Evolutionary conservation across 2,329 filamentous ascomycete species (phyloP).

Genomic region (Fonsecaea multimorphosa): DNA sequence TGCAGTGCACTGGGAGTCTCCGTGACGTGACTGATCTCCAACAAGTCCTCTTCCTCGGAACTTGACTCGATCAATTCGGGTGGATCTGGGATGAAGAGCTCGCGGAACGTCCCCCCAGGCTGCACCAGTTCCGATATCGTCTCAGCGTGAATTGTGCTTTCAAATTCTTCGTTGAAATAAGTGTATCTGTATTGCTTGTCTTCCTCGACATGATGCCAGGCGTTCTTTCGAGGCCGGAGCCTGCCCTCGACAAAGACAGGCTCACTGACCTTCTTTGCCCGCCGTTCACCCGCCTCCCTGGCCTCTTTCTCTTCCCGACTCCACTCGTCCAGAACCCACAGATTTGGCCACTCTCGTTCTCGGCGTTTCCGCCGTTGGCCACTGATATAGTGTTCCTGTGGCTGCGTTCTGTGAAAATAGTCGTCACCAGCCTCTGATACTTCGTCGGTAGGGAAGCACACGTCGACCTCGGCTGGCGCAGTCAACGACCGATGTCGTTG

Average conservation of each 20-base stretch:
- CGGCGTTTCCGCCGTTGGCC: slow-evolving; percentile 62
- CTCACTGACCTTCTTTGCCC: slow-evolving; percentile 87
- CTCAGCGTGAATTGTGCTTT: slow-evolving; percentile 94
- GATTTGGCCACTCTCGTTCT: slow-evolving; percentile 81
- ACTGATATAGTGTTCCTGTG: slow-evolving; percentile 49
- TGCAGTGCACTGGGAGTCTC: slow-evolving; percentile 19
- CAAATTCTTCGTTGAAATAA: slow-evolving; percentile 97
- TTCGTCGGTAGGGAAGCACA: slow-evolving; percentile 83
- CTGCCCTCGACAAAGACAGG: slow-evolving; percentile 90
- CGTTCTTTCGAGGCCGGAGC: slow-evolving; percentile 72
- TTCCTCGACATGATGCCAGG: slow-evolving; percentile 87
- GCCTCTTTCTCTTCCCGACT: slow-evolving; percentile 87
- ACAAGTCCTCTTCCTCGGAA: slow-evolving; percentile 62
- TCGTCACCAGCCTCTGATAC: slow-evolving; percentile 84
- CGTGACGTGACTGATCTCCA: slow-evolving; percentile 11
- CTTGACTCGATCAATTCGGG: slow-evolving; percentile 74
- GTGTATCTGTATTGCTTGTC: slow-evolving; percentile 94
- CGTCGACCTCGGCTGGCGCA: slow-evolving; percentile 78
- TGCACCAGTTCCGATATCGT: slow-evolving; percentile 92
- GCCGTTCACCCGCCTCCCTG: slow-evolving; percentile 72
- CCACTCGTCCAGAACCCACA: slow-evolving; percentile 86
- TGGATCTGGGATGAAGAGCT: slow-evolving; percentile 90
- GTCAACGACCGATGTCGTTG: slow-evolving; percentile 58
- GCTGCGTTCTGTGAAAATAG: slow-evolving; percentile 62
- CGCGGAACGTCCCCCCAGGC: slow-evolving; percentile 79